Conservation (phyloP, 108 stramenopile species). For the Ochromonas danica region DNA sequence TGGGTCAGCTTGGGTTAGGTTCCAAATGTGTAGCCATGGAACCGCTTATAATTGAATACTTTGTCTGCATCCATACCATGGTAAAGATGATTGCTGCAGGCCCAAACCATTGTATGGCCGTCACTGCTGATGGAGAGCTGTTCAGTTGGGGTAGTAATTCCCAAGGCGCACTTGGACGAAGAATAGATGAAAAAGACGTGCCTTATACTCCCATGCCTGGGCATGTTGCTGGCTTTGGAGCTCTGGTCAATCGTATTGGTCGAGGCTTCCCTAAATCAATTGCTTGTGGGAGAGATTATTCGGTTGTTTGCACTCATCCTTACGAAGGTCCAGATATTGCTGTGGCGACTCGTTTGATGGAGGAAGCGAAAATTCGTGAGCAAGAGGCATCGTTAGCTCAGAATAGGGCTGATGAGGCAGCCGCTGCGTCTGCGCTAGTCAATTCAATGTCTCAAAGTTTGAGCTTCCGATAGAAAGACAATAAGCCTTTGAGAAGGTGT, state of each 20-base stretch:
- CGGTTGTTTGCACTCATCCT: conserved; percentile 66
- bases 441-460: no score
- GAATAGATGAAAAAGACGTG: conserved; percentile 48
- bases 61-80: conserved; percentile 48
- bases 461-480: no score
- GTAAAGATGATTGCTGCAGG: conserved; percentile 60
- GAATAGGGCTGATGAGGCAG: no score
- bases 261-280: conserved; percentile 59
- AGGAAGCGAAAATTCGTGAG: conserved; percentile 42
- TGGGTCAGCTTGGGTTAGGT: conserved; percentile 68
- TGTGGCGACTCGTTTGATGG: conserved; percentile 52
- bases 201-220: conserved; percentile 63
- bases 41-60: conserved; percentile 55
- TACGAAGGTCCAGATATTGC: conserved; percentile 66
- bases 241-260: conserved; percentile 67
- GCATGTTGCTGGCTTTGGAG: conserved; percentile 67
- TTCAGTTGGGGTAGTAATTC: conserved; percentile 72
- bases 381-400: conserved; percentile 26
- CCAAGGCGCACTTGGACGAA: conserved; percentile 52
- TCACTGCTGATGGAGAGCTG: conserved; percentile 65
- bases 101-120: conserved; percentile 62
- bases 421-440: no score
- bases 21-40: conserved; percentile 42
- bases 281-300: conserved; percentile 69
- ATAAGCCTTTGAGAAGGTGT: no score